Evolutionary conservation across 768 basidiomycete genomes (phyloP).

Genomic region (Exidia glandulosa): DNA sequence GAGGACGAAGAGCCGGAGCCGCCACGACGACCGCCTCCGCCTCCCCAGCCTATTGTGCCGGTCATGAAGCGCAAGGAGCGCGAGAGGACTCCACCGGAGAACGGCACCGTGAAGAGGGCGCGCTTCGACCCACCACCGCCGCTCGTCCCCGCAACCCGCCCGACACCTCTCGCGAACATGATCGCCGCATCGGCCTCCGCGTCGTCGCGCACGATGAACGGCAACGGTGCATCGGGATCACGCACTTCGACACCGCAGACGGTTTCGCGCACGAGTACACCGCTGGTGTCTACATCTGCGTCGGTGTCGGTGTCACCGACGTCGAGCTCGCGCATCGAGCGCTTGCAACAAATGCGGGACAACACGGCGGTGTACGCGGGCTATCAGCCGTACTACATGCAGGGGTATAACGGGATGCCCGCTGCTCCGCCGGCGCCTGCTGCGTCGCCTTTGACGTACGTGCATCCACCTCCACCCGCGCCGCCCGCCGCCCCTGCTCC

Average conservation of each 20-base stretch:
- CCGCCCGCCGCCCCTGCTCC: no score
- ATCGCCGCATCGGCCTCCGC: no score
- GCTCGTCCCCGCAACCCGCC: no score
- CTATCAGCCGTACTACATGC: background rate
- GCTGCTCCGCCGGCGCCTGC: background rate
- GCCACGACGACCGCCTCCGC: no score
- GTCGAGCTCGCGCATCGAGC: background rate
- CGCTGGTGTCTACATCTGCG: background rate
- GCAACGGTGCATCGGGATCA: no score
- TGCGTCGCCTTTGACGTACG: background rate
- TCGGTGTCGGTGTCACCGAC: background rate
- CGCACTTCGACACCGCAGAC: no score
- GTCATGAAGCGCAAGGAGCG: constrained; percentile 6
- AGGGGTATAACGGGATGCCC: no score
- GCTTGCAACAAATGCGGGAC: background rate
- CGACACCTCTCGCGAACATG: no score
- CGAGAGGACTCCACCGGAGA: constrained; percentile 49
- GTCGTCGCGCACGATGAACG: no score
- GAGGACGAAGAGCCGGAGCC: constrained; percentile 52
- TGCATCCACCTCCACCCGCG: background rate
- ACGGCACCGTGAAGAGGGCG: no score
- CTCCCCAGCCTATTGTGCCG: constrained; percentile 11
- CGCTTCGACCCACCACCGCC: no score
- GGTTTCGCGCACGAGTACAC: constrained; percentile 9
- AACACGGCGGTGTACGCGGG: background rate